Conservation (phyloP, 2,329 filamentous ascomycete species). For the Falciphora oryzae region DNA sequence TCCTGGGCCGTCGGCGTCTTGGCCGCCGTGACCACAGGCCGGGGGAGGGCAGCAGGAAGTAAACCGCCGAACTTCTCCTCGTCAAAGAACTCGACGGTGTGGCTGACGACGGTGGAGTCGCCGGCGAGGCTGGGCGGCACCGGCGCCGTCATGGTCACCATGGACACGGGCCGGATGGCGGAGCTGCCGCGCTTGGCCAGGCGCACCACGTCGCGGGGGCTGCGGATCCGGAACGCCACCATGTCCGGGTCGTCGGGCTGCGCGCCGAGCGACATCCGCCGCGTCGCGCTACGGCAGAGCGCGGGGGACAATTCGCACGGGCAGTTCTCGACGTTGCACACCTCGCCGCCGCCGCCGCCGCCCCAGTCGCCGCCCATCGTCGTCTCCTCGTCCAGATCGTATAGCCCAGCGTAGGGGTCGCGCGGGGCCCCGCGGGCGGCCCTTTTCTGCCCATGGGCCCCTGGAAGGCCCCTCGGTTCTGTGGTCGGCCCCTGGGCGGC, state of each 20-base stretch:
- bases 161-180: background rate
- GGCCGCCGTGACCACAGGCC: too few relatives aligned
- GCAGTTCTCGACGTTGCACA: background rate
- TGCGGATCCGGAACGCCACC: constrained; percentile 6
- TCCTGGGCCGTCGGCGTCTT: background rate
- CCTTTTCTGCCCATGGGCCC: background rate
- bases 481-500: background rate
- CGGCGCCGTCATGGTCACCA: background rate
- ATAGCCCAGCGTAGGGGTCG: background rate
- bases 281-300: background rate
- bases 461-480: background rate
- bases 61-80: background rate
- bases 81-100: background rate
- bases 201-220: constrained; percentile 4
- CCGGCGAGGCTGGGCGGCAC: background rate
- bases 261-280: constrained; percentile 2
- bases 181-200: constrained; percentile 4
- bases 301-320: background rate
- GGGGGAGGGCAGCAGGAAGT: too few relatives aligned
- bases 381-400: background rate
- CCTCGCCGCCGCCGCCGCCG: background rate
- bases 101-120: background rate
- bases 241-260: constrained; percentile 3
- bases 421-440: background rate
- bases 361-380: too few relatives aligned